Conservation (phyloP, 2,329 filamentous ascomycete genomes). For the Exophiala viscosa region DNA sequence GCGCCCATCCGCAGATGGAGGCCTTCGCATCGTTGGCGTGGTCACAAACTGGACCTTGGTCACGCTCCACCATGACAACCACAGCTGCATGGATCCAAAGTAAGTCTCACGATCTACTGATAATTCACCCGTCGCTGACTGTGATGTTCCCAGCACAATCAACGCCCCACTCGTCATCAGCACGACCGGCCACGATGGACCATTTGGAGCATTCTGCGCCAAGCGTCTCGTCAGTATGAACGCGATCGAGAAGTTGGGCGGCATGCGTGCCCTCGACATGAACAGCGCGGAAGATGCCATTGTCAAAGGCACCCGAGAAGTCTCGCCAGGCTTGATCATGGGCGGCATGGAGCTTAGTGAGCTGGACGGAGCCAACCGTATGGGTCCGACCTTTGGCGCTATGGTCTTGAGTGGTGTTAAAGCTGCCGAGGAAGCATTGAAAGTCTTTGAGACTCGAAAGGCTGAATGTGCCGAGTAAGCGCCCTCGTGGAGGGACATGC, state of each 20-base stretch:
- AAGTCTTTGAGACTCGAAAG: conserved; percentile 73
- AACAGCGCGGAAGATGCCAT: conserved; percentile 87
- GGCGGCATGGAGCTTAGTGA: conserved; percentile 92
- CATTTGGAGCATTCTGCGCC: conserved; percentile 85
- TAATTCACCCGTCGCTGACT: conserved; percentile 1
- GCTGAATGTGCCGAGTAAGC: conserved; percentile 64
- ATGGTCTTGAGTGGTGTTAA: conserved; percentile 87
- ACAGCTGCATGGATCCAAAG: conserved; percentile 91
- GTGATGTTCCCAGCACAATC: conserved; percentile 65
- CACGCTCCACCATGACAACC: conserved; percentile 79
- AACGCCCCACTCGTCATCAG: conserved; percentile 85
- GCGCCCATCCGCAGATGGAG: conserved; percentile 54
- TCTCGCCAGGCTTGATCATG: conserved; percentile 84
- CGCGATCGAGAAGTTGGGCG: conserved; percentile 74
- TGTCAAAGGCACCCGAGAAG: conserved; percentile 84
- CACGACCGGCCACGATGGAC: conserved; percentile 86
- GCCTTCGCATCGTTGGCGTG: conserved; percentile 75
- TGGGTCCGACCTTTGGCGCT: conserved; percentile 85
- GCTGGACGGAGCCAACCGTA: conserved; percentile 85
- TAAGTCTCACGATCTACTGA: conserved; percentile 8
- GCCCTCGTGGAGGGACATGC: not conserved
- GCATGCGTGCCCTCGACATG: conserved; percentile 94
- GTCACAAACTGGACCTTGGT: conserved; percentile 97
- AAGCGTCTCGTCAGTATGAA: conserved; percentile 90
- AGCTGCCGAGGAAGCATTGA: conserved; percentile 81